Conservation (phyloP, 176 grass and related monocot species). For the Olyra latifolia region DNA sequence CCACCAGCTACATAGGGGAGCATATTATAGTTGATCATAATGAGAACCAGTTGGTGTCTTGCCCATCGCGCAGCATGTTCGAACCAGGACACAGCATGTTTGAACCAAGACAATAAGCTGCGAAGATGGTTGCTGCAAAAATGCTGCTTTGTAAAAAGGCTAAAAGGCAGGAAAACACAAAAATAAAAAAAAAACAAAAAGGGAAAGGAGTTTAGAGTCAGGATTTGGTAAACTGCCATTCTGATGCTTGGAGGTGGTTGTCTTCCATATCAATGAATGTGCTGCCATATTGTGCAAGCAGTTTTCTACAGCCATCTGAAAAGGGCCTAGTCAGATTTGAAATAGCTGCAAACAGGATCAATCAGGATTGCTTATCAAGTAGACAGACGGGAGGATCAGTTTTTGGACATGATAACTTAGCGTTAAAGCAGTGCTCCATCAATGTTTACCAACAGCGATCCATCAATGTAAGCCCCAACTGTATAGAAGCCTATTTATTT, state of each 20-base stretch:
- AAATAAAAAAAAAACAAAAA: not conserved
- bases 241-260: constrained; percentile 12
- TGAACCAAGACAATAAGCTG: constrained; percentile 22
- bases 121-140: constrained; percentile 23
- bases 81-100: constrained; percentile 22
- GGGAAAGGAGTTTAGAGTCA: not conserved
- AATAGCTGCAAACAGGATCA: constrained; percentile 19
- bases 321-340: not conserved
- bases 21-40: constrained; percentile 35
- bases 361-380: constrained; percentile 6
- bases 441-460: not conserved
- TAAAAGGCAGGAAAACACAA: constrained; percentile 27
- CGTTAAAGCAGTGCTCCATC: not conserved
- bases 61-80: not conserved
- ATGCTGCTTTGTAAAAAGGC: constrained; percentile 37
- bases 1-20: constrained; percentile 42
- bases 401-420: constrained; percentile 19
- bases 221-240: not conserved
- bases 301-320: constrained; percentile 22
- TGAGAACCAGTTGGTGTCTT: constrained; percentile 26
- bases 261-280: not conserved
- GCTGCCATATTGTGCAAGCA: constrained; percentile 4
- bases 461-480: constrained; percentile 36
- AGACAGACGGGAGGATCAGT: constrained; percentile 7
- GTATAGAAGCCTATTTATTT: constrained; percentile 44